A percentile compares a stretch with the other conserved stretches of the same genome.
These are phyloP conservation scores for Colletotrichum liriopes DNA, from an alignment of 2,329 filamentous ascomycete genomes.

Conservation along the genomic window DNA sequence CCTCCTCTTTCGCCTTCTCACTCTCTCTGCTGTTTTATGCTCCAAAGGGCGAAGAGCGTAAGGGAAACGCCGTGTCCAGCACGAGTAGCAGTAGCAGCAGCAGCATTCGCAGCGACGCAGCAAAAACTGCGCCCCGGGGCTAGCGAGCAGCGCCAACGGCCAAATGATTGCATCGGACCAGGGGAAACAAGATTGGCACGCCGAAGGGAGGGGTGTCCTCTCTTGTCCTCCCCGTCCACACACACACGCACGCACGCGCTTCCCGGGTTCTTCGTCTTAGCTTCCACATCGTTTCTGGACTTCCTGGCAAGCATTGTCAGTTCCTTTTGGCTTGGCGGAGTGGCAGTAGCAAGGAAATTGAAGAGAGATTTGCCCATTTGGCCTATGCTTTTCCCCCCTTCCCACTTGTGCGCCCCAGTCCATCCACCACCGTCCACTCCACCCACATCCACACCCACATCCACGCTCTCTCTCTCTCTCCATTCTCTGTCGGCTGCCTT, in stretches of 20 bases:
- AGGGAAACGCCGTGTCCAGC: neutral
- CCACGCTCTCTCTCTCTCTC: neutral
- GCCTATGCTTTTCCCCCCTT: neutral
- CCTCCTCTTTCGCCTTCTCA: neutral
- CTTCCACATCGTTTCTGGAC: neutral
- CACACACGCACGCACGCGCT: neutral
- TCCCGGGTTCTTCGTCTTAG: neutral
- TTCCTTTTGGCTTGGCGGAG: slow-evolving; percentile 9
- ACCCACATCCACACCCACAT: slow-evolving; percentile 2
- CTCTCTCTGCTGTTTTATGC: neutral
- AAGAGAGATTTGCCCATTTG: slow-evolving; percentile 5
- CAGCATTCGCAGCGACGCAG: neutral
- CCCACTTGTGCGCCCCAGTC: neutral
- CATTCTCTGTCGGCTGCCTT: neutral
- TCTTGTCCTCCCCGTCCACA: slow-evolving; percentile 11
- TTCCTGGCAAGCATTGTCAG: slow-evolving; percentile 1
- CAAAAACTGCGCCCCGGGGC: slow-evolving; percentile 30
- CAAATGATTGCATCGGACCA: slow-evolving; percentile 31
- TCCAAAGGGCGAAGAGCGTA: neutral
- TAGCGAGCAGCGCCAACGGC: slow-evolving; percentile 32
- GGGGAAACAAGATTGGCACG: slow-evolving; percentile 31
- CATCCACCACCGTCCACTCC: slow-evolving; percentile 7
- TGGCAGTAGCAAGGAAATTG: neutral
- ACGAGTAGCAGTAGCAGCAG: neutral
- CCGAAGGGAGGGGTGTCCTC: slow-evolving; percentile 8